phyloP scores from a whole-genome alignment of 257 asterid genomes.

The Fraxinus americana region DNA sequence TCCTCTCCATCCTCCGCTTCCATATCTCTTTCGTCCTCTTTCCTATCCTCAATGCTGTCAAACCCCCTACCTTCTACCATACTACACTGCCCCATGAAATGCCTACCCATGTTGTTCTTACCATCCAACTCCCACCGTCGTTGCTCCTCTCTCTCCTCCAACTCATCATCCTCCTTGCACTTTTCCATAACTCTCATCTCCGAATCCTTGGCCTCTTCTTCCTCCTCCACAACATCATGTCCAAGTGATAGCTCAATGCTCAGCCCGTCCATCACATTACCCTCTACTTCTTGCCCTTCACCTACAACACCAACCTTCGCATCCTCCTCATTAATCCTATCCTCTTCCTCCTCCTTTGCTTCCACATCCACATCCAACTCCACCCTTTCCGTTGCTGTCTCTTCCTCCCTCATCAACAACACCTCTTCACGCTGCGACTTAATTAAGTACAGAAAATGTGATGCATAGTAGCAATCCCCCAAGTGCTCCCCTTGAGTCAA shows the following conservation, averaged over 20 bases:
- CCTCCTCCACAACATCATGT: conserved; percentile 46
- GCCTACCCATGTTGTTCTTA: conserved; percentile 29
- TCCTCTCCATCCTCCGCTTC: conserved; percentile 37
- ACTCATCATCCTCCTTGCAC: conserved; percentile 22
- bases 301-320: conserved; percentile 5
- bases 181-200: conserved; percentile 38
- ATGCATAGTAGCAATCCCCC: conserved; percentile 73
- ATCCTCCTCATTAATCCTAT: conserved; percentile 12
- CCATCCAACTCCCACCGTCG: conserved; percentile 35
- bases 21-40: conserved; percentile 34
- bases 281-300: conserved; percentile 27
- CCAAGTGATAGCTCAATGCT: conserved; percentile 80
- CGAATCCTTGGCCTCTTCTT: conserved; percentile 32
- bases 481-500: conserved; percentile 63
- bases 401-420: conserved; percentile 37
- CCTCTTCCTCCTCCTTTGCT: conserved; percentile 24
- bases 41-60: conserved; percentile 22
- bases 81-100: conserved; percentile 37
- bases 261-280: conserved; percentile 36
- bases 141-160: conserved; percentile 24
- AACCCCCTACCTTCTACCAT: conserved; percentile 25
- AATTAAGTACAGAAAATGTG: conserved; percentile 78
- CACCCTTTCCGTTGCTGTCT: conserved; percentile 21
- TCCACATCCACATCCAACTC: conserved; percentile 36
- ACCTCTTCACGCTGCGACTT: conserved; percentile 51